Evolutionary conservation across 257 asterid species (phyloP), one percentile per base, ranked within the genome.

Genomic region (Scutellaria galericulata): DNA sequence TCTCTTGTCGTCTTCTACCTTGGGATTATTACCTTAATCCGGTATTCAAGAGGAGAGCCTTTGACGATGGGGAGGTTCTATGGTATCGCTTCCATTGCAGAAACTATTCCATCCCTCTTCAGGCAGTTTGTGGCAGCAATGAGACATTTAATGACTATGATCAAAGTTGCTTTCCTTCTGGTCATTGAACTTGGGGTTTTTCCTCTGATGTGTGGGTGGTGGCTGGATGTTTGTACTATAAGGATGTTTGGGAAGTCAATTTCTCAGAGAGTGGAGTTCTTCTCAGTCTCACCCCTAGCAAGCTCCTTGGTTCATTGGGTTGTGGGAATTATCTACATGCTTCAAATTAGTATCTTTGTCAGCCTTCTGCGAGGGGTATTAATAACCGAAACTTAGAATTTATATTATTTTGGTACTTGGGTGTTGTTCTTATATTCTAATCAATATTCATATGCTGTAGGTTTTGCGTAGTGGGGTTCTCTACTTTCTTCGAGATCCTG

Each of bases 351-450:
- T 80, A 90, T 94, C 85, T 94, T 91, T 68, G 99, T 91, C 90
- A 94, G 99, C 89, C 99, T 94, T 84, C 97, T 94, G 66, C 89
- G 97, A 84, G 99, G 95, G 97, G 99, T 95, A 92, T 67, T 57
- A 41, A 41, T 67, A 60, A 64, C 63, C 61, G 50, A 9, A 57
- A 12, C 73, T 22, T 53, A 8, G 62, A 22, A 62, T 50, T 9
- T 46, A 42, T 15, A 13, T 47, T 31, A n/a, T 73, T 70, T 46
- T 46, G 10, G 20, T 14, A 48, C 39, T 45, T 50, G 55, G 61
- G 35, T 46, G 7, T 2, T 41, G 22, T 5, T 53, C 75, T 35
- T 27, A 62, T 42, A 14, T 35, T 51, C 59, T 73, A 75, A 59
- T 70, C 47, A 40, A 8, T 73, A 10, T 70, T 47, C 71, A 64